phyloP scores from a whole-genome alignment of 805 yeast species.

The Metschnikowia drakensbergensis region DNA sequence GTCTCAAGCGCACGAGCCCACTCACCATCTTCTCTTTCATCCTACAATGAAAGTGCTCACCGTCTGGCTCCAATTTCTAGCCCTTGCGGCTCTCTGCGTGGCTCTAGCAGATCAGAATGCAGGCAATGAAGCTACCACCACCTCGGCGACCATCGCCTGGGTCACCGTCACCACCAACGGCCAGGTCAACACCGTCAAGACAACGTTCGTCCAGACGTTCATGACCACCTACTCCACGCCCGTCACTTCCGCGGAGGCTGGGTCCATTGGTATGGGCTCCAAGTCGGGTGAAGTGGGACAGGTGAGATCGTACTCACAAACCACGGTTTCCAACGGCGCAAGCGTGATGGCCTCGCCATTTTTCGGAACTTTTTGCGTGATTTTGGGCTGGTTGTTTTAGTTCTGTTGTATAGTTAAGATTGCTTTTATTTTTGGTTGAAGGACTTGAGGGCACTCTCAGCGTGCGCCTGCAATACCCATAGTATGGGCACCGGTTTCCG shows the following conservation, averaged over 20 bases:
- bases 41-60: slow-evolving; percentile 9
- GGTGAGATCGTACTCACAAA: slow-evolving; percentile 26
- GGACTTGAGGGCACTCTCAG: no score
- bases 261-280: slow-evolving; percentile 31
- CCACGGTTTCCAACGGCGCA: slow-evolving; percentile 22
- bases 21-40: not conserved
- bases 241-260: slow-evolving; percentile 21
- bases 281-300: slow-evolving; percentile 27
- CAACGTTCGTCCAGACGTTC: slow-evolving; percentile 27
- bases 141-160: slow-evolving; percentile 31
- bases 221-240: slow-evolving; percentile 21
- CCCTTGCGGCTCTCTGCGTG: slow-evolving; percentile 9
- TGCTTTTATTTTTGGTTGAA: not conserved
- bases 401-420: not conserved
- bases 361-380: slow-evolving; percentile 13
- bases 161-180: slow-evolving; percentile 35
- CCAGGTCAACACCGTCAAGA: slow-evolving; percentile 21
- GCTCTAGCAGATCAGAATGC: slow-evolving; percentile 9
- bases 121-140: slow-evolving; percentile 13
- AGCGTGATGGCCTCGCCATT: slow-evolving; percentile 12
- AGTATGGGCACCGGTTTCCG: no score
- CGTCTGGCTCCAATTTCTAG: slow-evolving; percentile 6
- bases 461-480: no score
- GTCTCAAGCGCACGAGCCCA: not conserved
- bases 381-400: slow-evolving; percentile 9